Evolutionary conservation across 306 rosid species (phyloP).

Genomic region (Mimosa bimucronata): DNA sequence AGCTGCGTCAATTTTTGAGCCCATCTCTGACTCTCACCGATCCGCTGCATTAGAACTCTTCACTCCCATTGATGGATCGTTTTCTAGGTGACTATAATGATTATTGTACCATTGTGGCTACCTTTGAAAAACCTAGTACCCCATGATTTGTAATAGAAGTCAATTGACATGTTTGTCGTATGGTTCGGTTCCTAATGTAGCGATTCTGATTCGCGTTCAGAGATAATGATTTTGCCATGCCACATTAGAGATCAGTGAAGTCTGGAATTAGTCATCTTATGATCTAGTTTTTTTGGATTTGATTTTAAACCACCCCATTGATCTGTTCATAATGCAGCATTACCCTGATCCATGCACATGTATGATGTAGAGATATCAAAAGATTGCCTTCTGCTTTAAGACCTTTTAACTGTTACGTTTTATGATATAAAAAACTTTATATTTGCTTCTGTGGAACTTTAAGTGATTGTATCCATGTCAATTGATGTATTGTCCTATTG

Average conservation of each 20-base stretch:
- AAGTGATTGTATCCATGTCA: constrained; percentile 1
- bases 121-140: not conserved
- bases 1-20: constrained; percentile 56
- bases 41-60: constrained; percentile 75
- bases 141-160: not conserved
- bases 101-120: not conserved
- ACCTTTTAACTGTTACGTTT: not conserved
- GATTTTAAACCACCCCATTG: not conserved
- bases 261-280: not conserved
- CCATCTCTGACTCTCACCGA: constrained; percentile 85
- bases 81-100: constrained; percentile 55
- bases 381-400: not conserved
- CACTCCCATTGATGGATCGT: constrained; percentile 52
- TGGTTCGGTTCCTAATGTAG: not conserved
- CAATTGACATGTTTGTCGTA: constrained; percentile 2
- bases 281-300: not conserved
- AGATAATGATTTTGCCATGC: not conserved
- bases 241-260: not conserved
- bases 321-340: not conserved
- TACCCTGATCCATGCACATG: constrained; percentile 32
- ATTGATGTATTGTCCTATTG: constrained; percentile 13
- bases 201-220: not conserved
- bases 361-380: not conserved
- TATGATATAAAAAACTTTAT: not conserved
- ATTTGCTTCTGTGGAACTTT: constrained; percentile 5